These are phyloP conservation scores for Aspergillus ibericus DNA, from an alignment of 2,329 filamentous ascomycete genomes.

Conservation along the genomic window DNA sequence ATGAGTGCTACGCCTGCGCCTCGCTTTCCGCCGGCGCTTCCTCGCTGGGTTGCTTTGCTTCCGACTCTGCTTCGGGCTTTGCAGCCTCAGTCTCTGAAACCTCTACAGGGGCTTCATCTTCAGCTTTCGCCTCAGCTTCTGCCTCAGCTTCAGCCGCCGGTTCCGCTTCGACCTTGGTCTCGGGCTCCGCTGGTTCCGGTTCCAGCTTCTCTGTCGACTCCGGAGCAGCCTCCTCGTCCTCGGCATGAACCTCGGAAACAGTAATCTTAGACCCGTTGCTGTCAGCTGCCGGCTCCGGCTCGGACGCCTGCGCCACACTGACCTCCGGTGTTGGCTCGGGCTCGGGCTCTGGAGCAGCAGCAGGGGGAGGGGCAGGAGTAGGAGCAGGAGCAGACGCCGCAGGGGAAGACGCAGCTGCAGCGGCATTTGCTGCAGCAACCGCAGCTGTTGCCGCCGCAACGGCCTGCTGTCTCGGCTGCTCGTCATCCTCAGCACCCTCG, in stretches of 20 bases:
- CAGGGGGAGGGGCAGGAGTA: background rate
- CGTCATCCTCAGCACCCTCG: conserved; percentile 77
- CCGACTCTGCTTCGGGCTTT: conserved; percentile 9
- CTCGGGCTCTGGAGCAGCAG: conserved; percentile 3
- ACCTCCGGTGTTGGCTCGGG: conserved; percentile 15
- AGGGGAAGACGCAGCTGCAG: background rate
- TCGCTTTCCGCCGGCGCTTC: conserved; percentile 8
- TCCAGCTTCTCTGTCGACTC: background rate
- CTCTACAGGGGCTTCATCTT: conserved; percentile 1
- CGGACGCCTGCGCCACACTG: conserved; percentile 9
- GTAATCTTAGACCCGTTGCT: conserved; percentile 18
- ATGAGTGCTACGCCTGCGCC: conserved; percentile 9
- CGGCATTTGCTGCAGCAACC: conserved; percentile 1
- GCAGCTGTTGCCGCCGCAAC: conserved; percentile 12
- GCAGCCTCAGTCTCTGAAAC: background rate
- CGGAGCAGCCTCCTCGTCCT: conserved; percentile 12
- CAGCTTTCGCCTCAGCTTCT: conserved; percentile 4
- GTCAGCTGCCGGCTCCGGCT: conserved; percentile 5
- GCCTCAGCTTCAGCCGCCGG: conserved; percentile 2
- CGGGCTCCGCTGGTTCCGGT: conserved; percentile 2
- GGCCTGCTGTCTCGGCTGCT: conserved; percentile 25
- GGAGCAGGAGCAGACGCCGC: background rate
- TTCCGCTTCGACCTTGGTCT: conserved; percentile 7
- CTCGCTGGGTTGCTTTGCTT: background rate
- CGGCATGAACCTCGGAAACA: conserved; percentile 20